A percentile compares a stretch with the other conserved stretches of the same genome.
These are phyloP conservation scores for Neonectria ditissima DNA, from an alignment of 2,329 filamentous ascomycete genomes.

Conservation along the genomic window DNA sequence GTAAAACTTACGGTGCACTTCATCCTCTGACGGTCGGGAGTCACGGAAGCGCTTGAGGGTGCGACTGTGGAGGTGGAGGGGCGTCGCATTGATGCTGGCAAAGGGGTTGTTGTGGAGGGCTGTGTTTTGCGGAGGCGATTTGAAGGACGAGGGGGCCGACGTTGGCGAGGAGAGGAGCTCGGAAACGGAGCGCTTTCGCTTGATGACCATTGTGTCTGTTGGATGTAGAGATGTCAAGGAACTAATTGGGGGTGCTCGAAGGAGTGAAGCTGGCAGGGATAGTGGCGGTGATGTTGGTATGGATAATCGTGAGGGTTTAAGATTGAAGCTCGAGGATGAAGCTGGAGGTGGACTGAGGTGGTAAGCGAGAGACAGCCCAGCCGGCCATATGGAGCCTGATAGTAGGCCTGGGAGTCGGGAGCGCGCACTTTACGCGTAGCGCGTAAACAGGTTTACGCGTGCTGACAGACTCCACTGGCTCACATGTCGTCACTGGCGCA, in stretches of 20 bases:
- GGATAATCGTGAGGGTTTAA: neutral
- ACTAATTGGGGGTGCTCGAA: too few species aligned
- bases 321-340: conserved; percentile 1
- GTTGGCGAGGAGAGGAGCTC: conserved; percentile 63
- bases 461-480: neutral
- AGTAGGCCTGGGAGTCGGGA: too few species aligned
- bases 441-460: conserved; percentile 29
- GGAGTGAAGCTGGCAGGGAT: neutral
- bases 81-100: conserved; percentile 50
- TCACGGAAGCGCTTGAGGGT: conserved; percentile 73
- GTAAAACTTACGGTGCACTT: conserved; percentile 64
- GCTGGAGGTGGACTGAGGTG: conserved; percentile 12
- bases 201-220: conserved; percentile 57
- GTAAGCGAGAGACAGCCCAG: conserved; percentile 10
- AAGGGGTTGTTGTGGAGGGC: conserved; percentile 48
- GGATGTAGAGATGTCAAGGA: neutral
- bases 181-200: conserved; percentile 73
- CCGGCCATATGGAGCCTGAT: too few species aligned
- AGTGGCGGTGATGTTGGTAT: neutral
- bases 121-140: conserved; percentile 49
- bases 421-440: conserved; percentile 37
- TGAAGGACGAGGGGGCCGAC: conserved; percentile 56
- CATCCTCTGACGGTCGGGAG: conserved; percentile 66
- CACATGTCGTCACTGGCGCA: neutral
- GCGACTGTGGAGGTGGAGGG: conserved; percentile 63